Evolutionary conservation across 495 filamentous ascomycete species (phyloP).

Genomic region (Aspergillus homomorphus): DNA sequence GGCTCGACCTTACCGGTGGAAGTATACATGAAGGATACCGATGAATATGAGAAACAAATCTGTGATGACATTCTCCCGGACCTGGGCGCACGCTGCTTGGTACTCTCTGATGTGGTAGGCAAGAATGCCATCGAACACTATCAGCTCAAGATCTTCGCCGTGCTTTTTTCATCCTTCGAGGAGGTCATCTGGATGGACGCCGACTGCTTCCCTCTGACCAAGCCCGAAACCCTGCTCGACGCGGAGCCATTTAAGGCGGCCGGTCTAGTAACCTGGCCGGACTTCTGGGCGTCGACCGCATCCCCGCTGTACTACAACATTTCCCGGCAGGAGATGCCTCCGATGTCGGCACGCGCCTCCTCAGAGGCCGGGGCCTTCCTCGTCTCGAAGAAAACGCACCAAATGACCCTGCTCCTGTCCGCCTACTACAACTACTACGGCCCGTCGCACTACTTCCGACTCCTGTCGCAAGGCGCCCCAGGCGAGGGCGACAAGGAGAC

Average conservation of each 20-base stretch:
- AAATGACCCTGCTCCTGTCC: constrained; percentile 50
- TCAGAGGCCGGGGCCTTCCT: constrained; percentile 58
- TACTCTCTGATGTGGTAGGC: constrained; percentile 44
- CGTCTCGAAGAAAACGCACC: constrained; percentile 54
- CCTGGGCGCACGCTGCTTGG: constrained; percentile 51
- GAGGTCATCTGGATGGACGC: constrained; percentile 62
- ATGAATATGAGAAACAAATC: constrained; percentile 49
- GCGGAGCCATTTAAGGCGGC: constrained; percentile 49
- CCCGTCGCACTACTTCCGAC: constrained; percentile 54
- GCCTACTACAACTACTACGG: constrained; percentile 65
- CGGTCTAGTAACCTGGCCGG: constrained; percentile 60
- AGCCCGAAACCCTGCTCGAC: constrained; percentile 50
- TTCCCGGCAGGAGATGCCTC: constrained; percentile 41
- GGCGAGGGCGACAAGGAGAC: constrained; percentile 67
- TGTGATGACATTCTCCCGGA: constrained; percentile 51
- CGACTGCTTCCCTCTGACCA: constrained; percentile 52
- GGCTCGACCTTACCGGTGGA: constrained; percentile 57
- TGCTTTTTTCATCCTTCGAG: constrained; percentile 60
- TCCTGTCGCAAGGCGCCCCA: constrained; percentile 53
- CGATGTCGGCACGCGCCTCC: constrained; percentile 39
- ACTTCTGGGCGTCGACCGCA: constrained; percentile 56
- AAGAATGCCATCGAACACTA: constrained; percentile 43
- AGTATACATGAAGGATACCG: constrained; percentile 51
- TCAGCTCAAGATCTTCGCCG: constrained; percentile 60
- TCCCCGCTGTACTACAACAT: constrained; percentile 55